Evolutionary conservation across 225 moss, liverwort and hornwort species (phyloP), one percentile per base, ranked within the genome.

Genomic region (Ulota crispa): DNA sequence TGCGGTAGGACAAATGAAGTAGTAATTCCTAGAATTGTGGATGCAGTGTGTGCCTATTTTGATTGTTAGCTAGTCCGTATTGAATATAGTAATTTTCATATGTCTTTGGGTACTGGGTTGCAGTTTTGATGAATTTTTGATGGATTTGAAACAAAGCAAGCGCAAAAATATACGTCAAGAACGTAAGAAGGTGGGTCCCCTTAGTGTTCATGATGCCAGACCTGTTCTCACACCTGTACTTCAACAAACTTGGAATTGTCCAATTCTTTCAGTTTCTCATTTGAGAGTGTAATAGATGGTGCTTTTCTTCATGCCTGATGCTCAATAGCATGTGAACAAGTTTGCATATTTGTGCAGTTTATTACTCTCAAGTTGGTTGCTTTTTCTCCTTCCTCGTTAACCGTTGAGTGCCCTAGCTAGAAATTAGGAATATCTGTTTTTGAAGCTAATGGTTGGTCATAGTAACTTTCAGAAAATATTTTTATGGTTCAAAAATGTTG

Each of bases 81-180:
- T 21, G 13, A 74, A 26, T 64, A 72, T 16, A 61, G 54, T 64
- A 73, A 77, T 28, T 61, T 59, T 8, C 15, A 19, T 14, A 15
- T n/a, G 16, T 64, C 21, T 72, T 82, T 61, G 65, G 78, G 27
- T 62, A 64, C 42, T 65, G 78, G 56, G 64, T 61, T 82, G 76
- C 93, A 99, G 99, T 78, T 99, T 99, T 57, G 86, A 99, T 80
- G 91, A 93, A 26, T 99, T 99, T 86, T 88, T 99, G 77, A 96
- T 94, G 99, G 96, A 96, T 70, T 91, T 99, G 89, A 99, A 99
- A 89, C 99, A 99, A 88, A 95, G 93, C 83, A 99, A 99, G 89
- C 91, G 99, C 84, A 99, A 99, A 79, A 93, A 92, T 70, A 99
- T 99, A 31, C 94, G 96, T 8, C 99, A 99, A 87, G 99, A 99